These are phyloP conservation scores for Saccharomyces hybrid DNA, from an alignment of 1,139 yeast species.

Conservation along the genomic window DNA sequence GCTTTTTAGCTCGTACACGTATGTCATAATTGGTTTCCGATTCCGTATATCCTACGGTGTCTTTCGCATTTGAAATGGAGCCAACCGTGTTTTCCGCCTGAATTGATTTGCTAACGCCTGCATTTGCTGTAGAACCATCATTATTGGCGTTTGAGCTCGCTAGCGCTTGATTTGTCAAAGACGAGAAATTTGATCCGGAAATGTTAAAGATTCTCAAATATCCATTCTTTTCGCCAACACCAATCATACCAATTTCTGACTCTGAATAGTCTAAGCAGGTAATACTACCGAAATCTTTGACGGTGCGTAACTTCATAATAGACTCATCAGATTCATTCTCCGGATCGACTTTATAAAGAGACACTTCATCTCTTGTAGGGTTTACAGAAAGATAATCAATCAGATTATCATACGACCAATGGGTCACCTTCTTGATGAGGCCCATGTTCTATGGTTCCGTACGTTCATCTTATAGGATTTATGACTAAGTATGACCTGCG, in stretches of 20 bases:
- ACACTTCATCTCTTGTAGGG: slow-evolving; percentile 33
- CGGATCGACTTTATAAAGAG: slow-evolving; percentile 31
- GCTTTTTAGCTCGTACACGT: slow-evolving; percentile 52
- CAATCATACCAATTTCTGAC: slow-evolving; percentile 49
- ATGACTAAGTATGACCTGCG: not conserved
- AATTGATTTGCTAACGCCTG: slow-evolving; percentile 4
- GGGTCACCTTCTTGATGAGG: slow-evolving; percentile 25
- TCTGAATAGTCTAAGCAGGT: slow-evolving; percentile 65
- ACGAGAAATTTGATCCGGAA: slow-evolving; percentile 14
- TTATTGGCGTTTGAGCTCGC: not conserved
- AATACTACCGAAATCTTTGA: slow-evolving; percentile 62
- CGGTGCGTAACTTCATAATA: slow-evolving; percentile 42
- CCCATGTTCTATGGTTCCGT: slow-evolving; percentile 19
- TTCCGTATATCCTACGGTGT: slow-evolving; percentile 9
- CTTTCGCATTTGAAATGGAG: not conserved
- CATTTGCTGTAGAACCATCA: not conserved
- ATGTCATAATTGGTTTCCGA: slow-evolving; percentile 13
- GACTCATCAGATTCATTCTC: slow-evolving; percentile 34
- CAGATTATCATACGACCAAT: slow-evolving; percentile 27
- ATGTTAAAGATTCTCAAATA: slow-evolving; percentile 58
- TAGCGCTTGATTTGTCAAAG: not conserved
- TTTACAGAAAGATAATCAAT: slow-evolving; percentile 31
- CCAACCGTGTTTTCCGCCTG: not conserved
- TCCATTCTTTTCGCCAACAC: slow-evolving; percentile 72
- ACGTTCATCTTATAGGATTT: not conserved